Evolutionary conservation across 306 rosid species (phyloP).

Genomic region (Heteromeles arbutifolia): DNA sequence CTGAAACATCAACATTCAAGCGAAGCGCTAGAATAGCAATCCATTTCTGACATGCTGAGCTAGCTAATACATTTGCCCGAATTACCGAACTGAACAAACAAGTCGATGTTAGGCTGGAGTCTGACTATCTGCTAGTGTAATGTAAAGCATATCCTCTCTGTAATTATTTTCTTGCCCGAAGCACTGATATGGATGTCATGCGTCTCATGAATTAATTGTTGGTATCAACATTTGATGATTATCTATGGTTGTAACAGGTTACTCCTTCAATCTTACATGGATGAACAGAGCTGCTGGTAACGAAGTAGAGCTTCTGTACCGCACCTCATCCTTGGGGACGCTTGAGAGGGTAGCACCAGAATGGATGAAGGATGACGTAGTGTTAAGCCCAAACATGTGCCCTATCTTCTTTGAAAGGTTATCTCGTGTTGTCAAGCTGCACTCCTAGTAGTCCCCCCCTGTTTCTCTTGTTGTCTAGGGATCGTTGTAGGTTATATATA

Average conservation of each 20-base stretch:
- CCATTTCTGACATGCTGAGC: background rate
- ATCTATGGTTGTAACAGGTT: constrained; percentile 41
- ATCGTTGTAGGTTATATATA: no score
- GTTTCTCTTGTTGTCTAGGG: background rate
- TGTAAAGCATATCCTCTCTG: background rate
- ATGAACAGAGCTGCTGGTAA: constrained; percentile 31
- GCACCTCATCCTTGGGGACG: constrained; percentile 57
- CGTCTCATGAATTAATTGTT: background rate
- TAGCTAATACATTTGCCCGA: background rate
- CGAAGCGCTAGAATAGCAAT: background rate
- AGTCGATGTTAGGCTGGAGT: background rate
- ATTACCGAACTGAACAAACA: background rate
- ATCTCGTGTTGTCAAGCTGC: constrained; percentile 50
- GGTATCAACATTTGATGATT: constrained; percentile 7
- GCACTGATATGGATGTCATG: background rate
- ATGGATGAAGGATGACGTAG: constrained; percentile 84
- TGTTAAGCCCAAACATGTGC: constrained; percentile 82
- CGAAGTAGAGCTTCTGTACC: constrained; percentile 60
- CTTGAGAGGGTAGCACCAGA: constrained; percentile 86
- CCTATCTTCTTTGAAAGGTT: constrained; percentile 70
- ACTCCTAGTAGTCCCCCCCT: background rate
- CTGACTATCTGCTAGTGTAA: no score
- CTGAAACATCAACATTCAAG: background rate
- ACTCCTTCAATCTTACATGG: constrained; percentile 77
- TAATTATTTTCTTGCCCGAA: background rate